Evolutionary conservation across 306 rosid species (phyloP), one percentile per base, ranked within the genome.

Genomic region (Quercus dentata): DNA sequence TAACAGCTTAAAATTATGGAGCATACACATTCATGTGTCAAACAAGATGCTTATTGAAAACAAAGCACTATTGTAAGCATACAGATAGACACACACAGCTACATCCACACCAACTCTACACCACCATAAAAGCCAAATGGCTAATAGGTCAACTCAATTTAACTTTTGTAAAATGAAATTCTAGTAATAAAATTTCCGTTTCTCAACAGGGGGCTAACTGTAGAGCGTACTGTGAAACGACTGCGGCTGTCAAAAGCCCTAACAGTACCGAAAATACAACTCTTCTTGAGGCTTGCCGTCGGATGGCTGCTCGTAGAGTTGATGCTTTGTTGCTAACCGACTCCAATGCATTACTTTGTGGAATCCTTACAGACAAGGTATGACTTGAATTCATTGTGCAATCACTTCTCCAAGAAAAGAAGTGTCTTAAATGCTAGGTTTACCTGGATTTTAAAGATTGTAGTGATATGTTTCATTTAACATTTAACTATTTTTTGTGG

Each of bases 311-410:
- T 68, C 94, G 94, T 75, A 96, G 80, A 80, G 94, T 91, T 77
- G 97, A 93, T 86, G 97, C 99, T 76, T 77, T 96, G 51, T 84
- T 96, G 81, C 88, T 96, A 56, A 93, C 94, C 13, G 99, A 96
- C 83, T 93, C 98, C 13, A 92, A 90, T 81, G 99, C 97, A 57
- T 89, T 96, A 86, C 98, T 96, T 55, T 91, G 97, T 79, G 99
- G 99, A 80, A 96, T 96, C 82, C 99, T 96, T 78, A 96, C 99
- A 0, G 99, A 93, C 85, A 96, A 90, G 97, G 99, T 93, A 83
- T 71, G 67, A 51, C 74, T 77, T 41, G 64, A 15, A 21, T 30
- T 76, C 73, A 68, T 65, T 46, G 46, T 58, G 41, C 27, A 49
- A 52, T 15, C 56, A 63, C 28, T 19, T 49, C 75, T 23, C 19